Base-by-base conservation (phyloP, 2,329 filamentous ascomycete genomes). In the Neocucurbitaria cava region DNA sequence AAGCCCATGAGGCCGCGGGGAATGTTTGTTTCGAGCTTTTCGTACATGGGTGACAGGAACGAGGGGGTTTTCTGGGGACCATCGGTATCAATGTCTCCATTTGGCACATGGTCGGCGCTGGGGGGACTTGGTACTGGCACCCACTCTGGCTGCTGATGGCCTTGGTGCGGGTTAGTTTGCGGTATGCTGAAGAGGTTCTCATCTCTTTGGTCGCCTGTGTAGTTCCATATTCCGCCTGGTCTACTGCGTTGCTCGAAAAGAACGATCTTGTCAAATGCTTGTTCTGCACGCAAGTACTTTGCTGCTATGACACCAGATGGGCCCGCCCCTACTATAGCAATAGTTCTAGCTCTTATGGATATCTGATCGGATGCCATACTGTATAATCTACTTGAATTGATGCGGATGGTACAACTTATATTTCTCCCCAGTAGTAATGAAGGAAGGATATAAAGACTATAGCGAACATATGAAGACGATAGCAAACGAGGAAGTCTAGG, bases 211-310 rank as follows among this genome's bases (percentile, higher is more conserved):
- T 82, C 76, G 24, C 80, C 78, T 58, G 83, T 87, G 74, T 96
- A 92, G 68, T 92, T 89, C 94, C 94, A 98, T 9, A 95, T 85
- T 2, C 95, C 94, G 52, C 92, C 94, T 6, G 89, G 84, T 43
- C 85, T 82, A 40, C 82, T 79, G 61, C 92, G 87, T 75, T 96
- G 91, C 76, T 98, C 95, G 68, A 90, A 96, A 35, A 97, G 76
- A 55, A 87, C 85, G 55, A 98, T 87, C 26, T 80, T 83, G 11
- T 86, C 78, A 68, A 95, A 95, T 1, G 72, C 80, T 69, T 82
- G 89, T 65, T 90, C 92, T 0, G 89, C 91, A 10, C 85, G 73
- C 17, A 97, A 81, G 69, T 93, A 82, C 81, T 92, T 95, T 48
- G 91, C 91, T 21, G 89, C 87, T 23, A 89, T 85, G 3, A 96